phyloP scores from a whole-genome alignment of 306 rosid species.

The Cucurbita maxima region DNA sequence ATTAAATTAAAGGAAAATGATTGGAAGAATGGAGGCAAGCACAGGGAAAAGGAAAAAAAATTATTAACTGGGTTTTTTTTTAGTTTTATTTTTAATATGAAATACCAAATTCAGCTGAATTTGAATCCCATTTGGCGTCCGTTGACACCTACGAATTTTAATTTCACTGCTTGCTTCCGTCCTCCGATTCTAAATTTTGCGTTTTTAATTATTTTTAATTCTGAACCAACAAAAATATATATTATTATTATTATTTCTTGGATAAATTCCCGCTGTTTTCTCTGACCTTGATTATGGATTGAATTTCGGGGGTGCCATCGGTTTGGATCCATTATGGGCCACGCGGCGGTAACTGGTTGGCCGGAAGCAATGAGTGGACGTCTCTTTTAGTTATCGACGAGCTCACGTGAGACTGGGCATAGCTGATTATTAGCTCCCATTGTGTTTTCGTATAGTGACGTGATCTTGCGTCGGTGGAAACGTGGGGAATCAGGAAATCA shows the following conservation, averaged over 20 bases:
- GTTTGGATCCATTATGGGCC: neutral
- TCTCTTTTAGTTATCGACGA: neutral
- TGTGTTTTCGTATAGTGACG: neutral
- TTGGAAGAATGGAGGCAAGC: slow-evolving; percentile 47
- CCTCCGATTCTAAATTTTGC: neutral
- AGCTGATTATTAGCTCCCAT: neutral
- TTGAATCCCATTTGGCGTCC: slow-evolving; percentile 4
- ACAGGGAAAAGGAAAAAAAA: neutral
- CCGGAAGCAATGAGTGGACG: neutral
- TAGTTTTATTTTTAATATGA: neutral
- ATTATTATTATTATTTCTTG: neutral
- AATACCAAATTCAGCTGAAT: neutral
- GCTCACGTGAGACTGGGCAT: neutral
- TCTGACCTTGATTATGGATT: slow-evolving; percentile 4
- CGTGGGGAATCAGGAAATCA: slow-evolving; percentile 2
- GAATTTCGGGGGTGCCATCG: slow-evolving; percentile 3
- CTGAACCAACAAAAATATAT: neutral
- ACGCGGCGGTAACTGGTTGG: neutral
- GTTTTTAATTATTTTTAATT: neutral
- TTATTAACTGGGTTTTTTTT: neutral
- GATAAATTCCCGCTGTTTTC: slow-evolving; percentile 4
- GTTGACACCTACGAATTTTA: neutral
- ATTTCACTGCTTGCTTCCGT: neutral
- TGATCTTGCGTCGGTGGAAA: slow-evolving; percentile 1
- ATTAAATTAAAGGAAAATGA: slow-evolving; percentile 28